Conservation (phyloP, 2,329 filamentous ascomycete species). For the Graphilbum ipis-grandicollis region DNA sequence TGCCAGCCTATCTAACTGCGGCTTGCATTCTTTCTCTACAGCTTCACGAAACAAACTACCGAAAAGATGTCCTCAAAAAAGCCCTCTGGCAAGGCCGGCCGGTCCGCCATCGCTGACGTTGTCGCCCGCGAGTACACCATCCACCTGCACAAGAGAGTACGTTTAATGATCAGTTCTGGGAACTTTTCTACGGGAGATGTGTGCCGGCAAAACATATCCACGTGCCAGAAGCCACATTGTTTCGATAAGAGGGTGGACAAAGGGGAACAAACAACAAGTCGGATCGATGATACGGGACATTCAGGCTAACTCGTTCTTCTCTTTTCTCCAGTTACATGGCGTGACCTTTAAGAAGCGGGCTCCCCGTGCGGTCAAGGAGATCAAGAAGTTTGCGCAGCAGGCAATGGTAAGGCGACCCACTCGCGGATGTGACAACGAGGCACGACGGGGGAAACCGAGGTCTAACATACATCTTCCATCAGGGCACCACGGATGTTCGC, state of each 20-base stretch:
- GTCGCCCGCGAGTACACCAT: constrained; percentile 99
- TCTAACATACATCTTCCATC: constrained; percentile 1
- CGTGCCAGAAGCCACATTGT: too few relatives aligned
- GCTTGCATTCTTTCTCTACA: neutral
- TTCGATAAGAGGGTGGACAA: too few relatives aligned
- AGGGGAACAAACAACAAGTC: too few relatives aligned
- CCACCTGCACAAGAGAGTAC: constrained; percentile 98
- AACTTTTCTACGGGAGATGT: too few relatives aligned
- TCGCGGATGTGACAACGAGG: too few relatives aligned
- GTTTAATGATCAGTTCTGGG: too few relatives aligned
- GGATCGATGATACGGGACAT: too few relatives aligned
- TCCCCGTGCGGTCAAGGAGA: constrained; percentile 98
- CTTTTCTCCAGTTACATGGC: constrained; percentile 62
- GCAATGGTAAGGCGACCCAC: constrained; percentile 64
- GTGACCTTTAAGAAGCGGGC: constrained; percentile 99
- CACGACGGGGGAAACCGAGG: neutral
- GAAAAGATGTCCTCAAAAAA: constrained; percentile 51
- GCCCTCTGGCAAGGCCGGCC: constrained; percentile 49
- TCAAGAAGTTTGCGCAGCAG: constrained; percentile 80
- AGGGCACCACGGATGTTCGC: constrained; percentile 96
- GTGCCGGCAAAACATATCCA: too few relatives aligned
- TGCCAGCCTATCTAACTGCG: neutral
- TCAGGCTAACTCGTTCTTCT: constrained; percentile 1
- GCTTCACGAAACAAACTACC: neutral
- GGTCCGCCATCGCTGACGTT: constrained; percentile 97